These are phyloP conservation scores for Diaporthe ampelina DNA, from an alignment of 2,329 filamentous ascomycete genomes.

Conservation along the genomic window DNA sequence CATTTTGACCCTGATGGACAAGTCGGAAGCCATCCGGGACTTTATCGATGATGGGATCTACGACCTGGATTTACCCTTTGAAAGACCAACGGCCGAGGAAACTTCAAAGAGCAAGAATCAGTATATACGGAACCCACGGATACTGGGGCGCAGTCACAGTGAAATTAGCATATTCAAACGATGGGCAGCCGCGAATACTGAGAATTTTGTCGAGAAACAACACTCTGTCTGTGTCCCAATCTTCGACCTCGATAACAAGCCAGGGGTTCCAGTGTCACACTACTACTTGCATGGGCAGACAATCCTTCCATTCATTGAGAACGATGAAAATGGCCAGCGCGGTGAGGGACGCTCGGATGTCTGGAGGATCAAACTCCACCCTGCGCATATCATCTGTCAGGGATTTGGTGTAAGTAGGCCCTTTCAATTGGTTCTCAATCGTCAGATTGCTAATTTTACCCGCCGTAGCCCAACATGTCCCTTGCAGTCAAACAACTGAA, in stretches of 20 bases:
- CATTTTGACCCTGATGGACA: not conserved
- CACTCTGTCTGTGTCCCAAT: slow-evolving; percentile 12
- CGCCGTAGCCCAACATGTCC: not conserved
- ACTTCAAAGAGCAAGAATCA: not conserved
- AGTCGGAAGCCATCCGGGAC: not conserved
- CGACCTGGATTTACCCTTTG: slow-evolving; percentile 7
- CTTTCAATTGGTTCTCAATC: not conserved
- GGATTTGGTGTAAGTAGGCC: not conserved
- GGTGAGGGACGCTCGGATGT: not conserved
- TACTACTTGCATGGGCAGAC: not conserved
- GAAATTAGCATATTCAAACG: not conserved
- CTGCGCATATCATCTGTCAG: not conserved
- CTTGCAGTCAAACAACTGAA: slow-evolving; percentile 14
- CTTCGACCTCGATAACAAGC: slow-evolving; percentile 5
- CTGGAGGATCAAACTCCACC: slow-evolving; percentile 9
- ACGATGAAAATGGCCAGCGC: not conserved
- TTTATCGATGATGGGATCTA: slow-evolving; percentile 1
- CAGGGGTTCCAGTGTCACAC: not conserved
- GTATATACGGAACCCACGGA: not conserved
- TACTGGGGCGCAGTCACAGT: not conserved
- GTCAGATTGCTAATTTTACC: not conserved
- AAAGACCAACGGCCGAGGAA: not conserved
- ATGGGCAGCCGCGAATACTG: not conserved
- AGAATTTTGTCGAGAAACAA: not conserved
- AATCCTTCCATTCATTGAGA: slow-evolving; percentile 6